These are phyloP conservation scores for Achlya hypogyna DNA, from an alignment of 352 stramenopile species.

Conservation along the genomic window DNA sequence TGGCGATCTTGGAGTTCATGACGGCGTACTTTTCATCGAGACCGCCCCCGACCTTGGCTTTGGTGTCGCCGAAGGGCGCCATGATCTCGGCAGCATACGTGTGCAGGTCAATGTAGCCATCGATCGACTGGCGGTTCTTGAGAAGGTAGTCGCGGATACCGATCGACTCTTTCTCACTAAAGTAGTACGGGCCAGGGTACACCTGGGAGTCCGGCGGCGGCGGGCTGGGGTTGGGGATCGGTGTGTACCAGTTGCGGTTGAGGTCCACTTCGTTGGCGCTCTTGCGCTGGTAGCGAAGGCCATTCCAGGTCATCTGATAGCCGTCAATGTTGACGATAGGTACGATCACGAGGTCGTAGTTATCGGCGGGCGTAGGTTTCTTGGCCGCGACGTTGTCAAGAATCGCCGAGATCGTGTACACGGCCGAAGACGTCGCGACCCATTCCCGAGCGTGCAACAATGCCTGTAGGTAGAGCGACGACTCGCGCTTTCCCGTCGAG, in stretches of 20 bases:
- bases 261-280: constrained; percentile 34
- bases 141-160: constrained; percentile 17
- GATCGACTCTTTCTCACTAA: constrained; percentile 26
- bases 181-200: constrained; percentile 23
- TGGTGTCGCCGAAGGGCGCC: constrained; percentile 39
- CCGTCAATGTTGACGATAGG: constrained; percentile 32
- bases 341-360: constrained; percentile 27
- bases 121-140: background rate
- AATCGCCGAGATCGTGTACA: constrained; percentile 26
- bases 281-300: constrained; percentile 54
- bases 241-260: constrained; percentile 28
- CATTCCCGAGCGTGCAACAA: constrained; percentile 30
- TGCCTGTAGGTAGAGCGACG: constrained; percentile 29
- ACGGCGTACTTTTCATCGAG: constrained; percentile 39
- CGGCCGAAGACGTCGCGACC: constrained; percentile 25
- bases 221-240: constrained; percentile 21
- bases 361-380: constrained; percentile 18
- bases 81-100: constrained; percentile 24
- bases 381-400: constrained; percentile 25
- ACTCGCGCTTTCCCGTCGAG: constrained; percentile 24
- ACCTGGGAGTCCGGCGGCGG: constrained; percentile 19
- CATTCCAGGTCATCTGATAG: constrained; percentile 29
- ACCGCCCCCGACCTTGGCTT: constrained; percentile 34
- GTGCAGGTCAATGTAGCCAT: constrained; percentile 27
- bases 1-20: constrained; percentile 6